Base-by-base conservation (phyloP, 2,329 filamentous ascomycete species). In the Colletotrichum tabaci region DNA sequence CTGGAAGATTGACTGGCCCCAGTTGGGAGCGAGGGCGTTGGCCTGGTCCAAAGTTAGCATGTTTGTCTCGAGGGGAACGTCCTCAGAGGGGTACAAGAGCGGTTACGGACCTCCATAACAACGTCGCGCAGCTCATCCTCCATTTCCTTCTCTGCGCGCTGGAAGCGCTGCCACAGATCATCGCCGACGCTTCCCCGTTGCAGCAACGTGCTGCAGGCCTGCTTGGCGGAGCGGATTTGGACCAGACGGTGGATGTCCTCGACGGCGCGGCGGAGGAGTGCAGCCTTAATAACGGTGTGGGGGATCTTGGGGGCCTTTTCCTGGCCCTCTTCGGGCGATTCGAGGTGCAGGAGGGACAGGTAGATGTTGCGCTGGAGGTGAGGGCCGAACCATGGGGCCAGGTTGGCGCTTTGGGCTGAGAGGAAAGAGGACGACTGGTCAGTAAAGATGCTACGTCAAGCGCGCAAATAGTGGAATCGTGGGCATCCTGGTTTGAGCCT, bases 1-100 rank as follows among this genome's bases (percentile, higher is more conserved):
- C 83, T 99, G 96, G 89, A 99, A 99, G 81, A 99, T 98, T 67
- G 90, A 91, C 80, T 96, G 92, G 73, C 96, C 96, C 96, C 96
- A 99, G 81, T 92, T 92, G 60, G 94, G 92, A 1, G 90, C 88
- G 74, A 98, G 93, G 23, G 93, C 95, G 80, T 98, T 98, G 77
- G 97, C 96, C 94, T 98, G 75, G 52, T 21, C 66, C 23, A 67
- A 68, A 49, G 21, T 71, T 61, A 64, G 55, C 38, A 35, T 35
- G 16, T 15, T 40, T 26, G 9, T 30, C 23, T 30, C 8, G 66
- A 66, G 23, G 2, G 35, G 6, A 13, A 35, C 7, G 7, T 21
- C 13, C 38, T 16, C 30, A 56, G 26, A 10, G 40, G 23, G 60
- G 55, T 4, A 5, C 10, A 21, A 38, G 15, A 16, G 58, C 13